These are phyloP conservation scores for Asterochloris sp. DNA, from an alignment of 139 green algal genomes.

Conservation along the genomic window DNA sequence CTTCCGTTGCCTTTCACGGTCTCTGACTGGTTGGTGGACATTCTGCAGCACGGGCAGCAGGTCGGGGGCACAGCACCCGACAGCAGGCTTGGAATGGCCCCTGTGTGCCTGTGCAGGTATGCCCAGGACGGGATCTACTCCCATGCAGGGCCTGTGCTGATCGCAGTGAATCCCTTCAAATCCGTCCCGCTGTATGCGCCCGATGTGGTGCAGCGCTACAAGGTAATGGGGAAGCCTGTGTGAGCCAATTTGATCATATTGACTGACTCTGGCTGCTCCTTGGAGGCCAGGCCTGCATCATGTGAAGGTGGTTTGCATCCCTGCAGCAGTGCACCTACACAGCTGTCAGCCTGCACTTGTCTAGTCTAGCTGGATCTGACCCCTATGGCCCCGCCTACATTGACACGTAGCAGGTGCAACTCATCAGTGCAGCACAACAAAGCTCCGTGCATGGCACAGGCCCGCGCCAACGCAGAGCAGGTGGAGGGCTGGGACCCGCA, in stretches of 20 bases:
- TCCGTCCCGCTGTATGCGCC: slow-evolving; percentile 70
- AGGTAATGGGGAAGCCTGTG: neutral
- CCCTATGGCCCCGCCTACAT: no score
- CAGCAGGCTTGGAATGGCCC: no score
- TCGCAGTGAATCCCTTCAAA: slow-evolving; percentile 88
- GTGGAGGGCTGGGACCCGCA: slow-evolving; percentile 49
- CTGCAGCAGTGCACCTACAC: neutral
- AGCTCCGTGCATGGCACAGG: neutral
- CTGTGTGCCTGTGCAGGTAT: slow-evolving; percentile 27
- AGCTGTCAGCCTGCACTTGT: no score
- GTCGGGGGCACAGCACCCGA: neutral
- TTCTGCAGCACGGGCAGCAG: neutral
- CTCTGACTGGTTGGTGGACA: no score
- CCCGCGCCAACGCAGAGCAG: slow-evolving; percentile 13
- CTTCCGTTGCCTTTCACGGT: no score
- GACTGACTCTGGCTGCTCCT: no score
- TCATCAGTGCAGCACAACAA: neutral
- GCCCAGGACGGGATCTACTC: slow-evolving; percentile 76
- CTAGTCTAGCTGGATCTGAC: no score
- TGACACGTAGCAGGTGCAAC: no score
- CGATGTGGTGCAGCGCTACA: slow-evolving; percentile 65
- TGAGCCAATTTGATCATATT: no score
- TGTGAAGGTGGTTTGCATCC: neutral
- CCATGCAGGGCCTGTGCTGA: slow-evolving; percentile 74
- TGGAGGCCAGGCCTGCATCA: neutral